These are phyloP conservation scores for Novymonas esmeraldas DNA, from an alignment of 208 protist genomes.

Conservation along the genomic window DNA sequence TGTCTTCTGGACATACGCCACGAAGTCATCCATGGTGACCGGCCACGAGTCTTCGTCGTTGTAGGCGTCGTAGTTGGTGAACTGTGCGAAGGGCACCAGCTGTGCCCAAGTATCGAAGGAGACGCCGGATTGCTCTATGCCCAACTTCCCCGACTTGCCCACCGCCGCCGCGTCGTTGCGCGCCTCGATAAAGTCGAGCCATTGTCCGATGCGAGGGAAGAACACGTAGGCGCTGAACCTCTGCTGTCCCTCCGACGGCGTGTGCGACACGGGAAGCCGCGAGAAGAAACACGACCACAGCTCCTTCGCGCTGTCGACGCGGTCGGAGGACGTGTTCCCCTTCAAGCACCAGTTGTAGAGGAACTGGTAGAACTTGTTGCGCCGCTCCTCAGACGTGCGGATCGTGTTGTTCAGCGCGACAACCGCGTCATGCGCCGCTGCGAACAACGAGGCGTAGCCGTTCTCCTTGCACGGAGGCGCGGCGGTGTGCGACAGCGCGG, in stretches of 20 bases:
- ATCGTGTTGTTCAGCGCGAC: slow-evolving; percentile 30
- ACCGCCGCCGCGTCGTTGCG: slow-evolving; percentile 12
- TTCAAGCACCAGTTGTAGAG: slow-evolving; percentile 58
- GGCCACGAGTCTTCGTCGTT: slow-evolving; percentile 79
- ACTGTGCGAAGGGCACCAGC: slow-evolving; percentile 58
- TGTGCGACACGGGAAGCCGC: slow-evolving; percentile 22
- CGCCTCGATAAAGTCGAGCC: slow-evolving; percentile 57
- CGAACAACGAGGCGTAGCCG: slow-evolving; percentile 37
- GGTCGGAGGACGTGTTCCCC: slow-evolving; percentile 30
- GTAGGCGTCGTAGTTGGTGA: slow-evolving; percentile 59
- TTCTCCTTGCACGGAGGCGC: slow-evolving; percentile 13
- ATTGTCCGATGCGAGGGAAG: slow-evolving; percentile 53
- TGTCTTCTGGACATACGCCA: slow-evolving; percentile 38
- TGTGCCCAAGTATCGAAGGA: slow-evolving; percentile 77
- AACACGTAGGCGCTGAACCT: slow-evolving; percentile 47
- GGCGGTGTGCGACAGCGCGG: slow-evolving; percentile 15
- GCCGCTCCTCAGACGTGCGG: slow-evolving; percentile 25
- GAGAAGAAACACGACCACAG: slow-evolving; percentile 75
- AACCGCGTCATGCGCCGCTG: slow-evolving; percentile 27
- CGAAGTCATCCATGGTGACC: slow-evolving; percentile 82
- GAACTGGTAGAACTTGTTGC: slow-evolving; percentile 61
- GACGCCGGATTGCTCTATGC: slow-evolving; percentile 32
- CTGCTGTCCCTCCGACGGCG: slow-evolving; percentile 8
- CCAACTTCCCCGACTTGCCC: slow-evolving; percentile 12
- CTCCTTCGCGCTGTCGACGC: slow-evolving; percentile 52